Evolutionary conservation across 495 filamentous ascomycete species (phyloP), one percentile per base, ranked within the genome.

Genomic region (Penicillium mononematosum): DNA sequence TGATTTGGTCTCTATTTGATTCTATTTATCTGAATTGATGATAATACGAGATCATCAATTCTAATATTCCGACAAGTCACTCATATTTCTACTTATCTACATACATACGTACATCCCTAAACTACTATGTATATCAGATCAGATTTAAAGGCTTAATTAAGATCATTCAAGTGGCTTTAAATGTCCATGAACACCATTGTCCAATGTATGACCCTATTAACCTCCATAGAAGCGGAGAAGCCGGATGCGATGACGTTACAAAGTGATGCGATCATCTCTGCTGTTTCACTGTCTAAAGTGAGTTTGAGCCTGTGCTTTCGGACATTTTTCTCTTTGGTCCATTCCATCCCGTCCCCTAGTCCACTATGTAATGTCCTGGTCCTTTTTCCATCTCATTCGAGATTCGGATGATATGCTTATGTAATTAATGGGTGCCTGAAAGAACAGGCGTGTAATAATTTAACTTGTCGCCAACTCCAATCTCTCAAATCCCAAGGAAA

Each of bases 161-260:
- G 11, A 34, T 14, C 9, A 5, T 34, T 5, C 11, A 34, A 34
- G 31, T 12, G 31, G 12, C 31, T 34, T 14, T 12, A 1, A 12
- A 34, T 34, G 31, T 34, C 31, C 14, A 34, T 39, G 16, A 39
- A 39, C 36, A 44, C 42, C 42, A 44, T 20, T 22, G 20, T 44
- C 11, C 20, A 31, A 17, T 36, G n/a, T 12, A 22, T 49, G 27
- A 49, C 22, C n/a, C 19, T 32, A 22, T 24, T 34, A 14, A 29
- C 19, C 17, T 42, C 22, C 9, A 20, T 34, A 27, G 19, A 46
- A 25, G 53, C 53, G 53, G 53, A 55, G 53, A 46, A 46, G 4
- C 43, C 53, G 53, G 43, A 27, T 47, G n/a, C 32, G 32, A 55
- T 55, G 53, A 55, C 53, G 53, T 55, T 55, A 44, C 38, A 20